Percentiles rank a stretch among this genome's conserved stretches.
phyloP scores from a whole-genome alignment of 1,284 basidiomycete genomes.

The Golubevia pallescens region DNA sequence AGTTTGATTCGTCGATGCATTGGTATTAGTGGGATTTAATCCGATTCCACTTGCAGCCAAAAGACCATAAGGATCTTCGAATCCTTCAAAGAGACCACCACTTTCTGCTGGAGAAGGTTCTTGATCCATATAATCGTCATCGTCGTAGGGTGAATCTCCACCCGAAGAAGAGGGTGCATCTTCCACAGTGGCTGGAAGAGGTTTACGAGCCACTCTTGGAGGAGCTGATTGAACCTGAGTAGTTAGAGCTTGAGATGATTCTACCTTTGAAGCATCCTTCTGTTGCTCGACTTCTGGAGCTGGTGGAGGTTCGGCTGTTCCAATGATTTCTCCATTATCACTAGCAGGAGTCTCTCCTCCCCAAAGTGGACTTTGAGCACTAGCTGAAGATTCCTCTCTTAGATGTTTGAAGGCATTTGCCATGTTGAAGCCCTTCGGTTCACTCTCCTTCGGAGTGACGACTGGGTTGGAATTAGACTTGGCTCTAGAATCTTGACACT shows the following conservation, averaged over 20 bases:
- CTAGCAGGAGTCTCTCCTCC: not conserved
- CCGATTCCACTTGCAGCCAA: constrained; percentile 47
- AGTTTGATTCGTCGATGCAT: constrained; percentile 4
- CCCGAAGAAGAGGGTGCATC: constrained; percentile 42
- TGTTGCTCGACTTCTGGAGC: too few relatives aligned
- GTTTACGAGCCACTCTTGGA: constrained; percentile 17
- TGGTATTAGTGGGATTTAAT: constrained; percentile 18
- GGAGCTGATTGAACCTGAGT: not conserved
- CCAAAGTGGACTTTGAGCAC: not conserved
- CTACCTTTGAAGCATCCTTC: not conserved
- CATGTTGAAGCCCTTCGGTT: not conserved
- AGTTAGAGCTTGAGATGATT: not conserved
- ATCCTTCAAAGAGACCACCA: constrained; percentile 39
- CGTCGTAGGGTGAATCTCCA: constrained; percentile 16
- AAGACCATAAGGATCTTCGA: constrained; percentile 59
- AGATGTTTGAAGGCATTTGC: not conserved
- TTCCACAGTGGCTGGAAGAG: constrained; percentile 55
- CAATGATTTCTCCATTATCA: not conserved
- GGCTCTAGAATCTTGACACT: too few relatives aligned
- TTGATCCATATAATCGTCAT: constrained; percentile 13
- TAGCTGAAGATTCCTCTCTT: not conserved
- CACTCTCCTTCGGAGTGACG: not conserved
- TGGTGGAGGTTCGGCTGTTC: not conserved
- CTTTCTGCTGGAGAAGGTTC: constrained; percentile 17
- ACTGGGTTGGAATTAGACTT: not conserved